Evolutionary conservation across 768 basidiomycete species (phyloP).

Genomic region (Pleurotus sapidus): DNA sequence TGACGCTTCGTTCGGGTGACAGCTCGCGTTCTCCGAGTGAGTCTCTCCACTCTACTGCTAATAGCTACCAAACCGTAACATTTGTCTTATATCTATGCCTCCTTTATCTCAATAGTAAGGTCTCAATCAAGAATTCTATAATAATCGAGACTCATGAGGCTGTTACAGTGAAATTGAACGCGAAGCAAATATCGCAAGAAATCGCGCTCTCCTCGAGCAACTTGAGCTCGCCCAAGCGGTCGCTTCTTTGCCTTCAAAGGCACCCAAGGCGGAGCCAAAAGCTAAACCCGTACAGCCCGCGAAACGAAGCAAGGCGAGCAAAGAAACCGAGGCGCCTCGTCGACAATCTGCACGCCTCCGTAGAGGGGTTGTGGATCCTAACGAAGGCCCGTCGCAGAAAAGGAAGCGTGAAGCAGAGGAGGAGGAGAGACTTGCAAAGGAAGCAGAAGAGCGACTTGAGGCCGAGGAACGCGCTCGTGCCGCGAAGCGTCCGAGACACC

Average conservation of each 20-base stretch:
- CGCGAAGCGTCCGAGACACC: constrained; percentile 67
- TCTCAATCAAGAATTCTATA: no score
- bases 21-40: no score
- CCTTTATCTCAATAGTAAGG: constrained; percentile 49
- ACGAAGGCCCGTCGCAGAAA: constrained; percentile 65
- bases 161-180: constrained; percentile 59
- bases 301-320: constrained; percentile 53
- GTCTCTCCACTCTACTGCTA: no score
- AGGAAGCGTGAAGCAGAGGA: constrained; percentile 67
- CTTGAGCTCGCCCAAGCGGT: constrained; percentile 63
- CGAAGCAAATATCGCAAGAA: constrained; percentile 79
- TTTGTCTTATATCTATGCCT: no score
- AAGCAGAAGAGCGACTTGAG: constrained; percentile 59
- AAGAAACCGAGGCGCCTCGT: constrained; percentile 46
- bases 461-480: constrained; percentile 60
- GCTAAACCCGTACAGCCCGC: constrained; percentile 58
- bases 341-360: constrained; percentile 67
- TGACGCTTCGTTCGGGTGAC: no score
- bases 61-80: no score
- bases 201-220: constrained; percentile 69
- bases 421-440: constrained; percentile 44
- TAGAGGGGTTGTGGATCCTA: constrained; percentile 42
- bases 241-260: constrained; percentile 33
- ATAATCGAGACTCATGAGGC: neutral
- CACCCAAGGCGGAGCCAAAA: constrained; percentile 20